Base-by-base conservation (phyloP, 2,329 filamentous ascomycete genomes). In the Chaetomium strumarium region DNA sequence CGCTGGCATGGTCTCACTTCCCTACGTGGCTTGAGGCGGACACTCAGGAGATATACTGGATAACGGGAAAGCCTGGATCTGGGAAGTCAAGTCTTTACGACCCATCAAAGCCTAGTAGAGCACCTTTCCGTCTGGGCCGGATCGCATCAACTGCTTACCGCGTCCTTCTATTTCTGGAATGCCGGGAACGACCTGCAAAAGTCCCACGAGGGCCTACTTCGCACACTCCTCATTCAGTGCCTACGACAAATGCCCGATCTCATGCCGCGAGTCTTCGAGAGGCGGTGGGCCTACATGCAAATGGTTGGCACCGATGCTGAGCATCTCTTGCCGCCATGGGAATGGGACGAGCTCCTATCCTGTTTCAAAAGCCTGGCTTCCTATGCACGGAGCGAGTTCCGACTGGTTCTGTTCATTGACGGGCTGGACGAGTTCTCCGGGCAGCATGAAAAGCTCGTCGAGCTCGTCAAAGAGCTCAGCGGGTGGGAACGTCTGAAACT, bases 111-210 rank as follows among this genome's bases (percentile, higher is more conserved):
- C 11, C 29, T 38, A 13, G 24, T 5, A 30, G 3, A 20, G 13
- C 33, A 34, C 13, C 45, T 53, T 2, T 16, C 33, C 7, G 31
- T 14, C 5, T 62, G 59, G 58, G 42, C 52, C 5, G 42, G 20
- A 9, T 11, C 36, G 6, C 14, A 30, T 10, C 40, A 40, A 5
- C 2, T 58, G 3, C 6, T 58, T 4, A 16, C 30, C 2, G 57
- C 50, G 3, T 49, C 31, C 13, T 56, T 51, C 42, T 60, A 55
- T 45, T 58, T 54, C 37, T 62, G 58, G 59, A 52, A 49, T 31
- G 41, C 57, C 13, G 57, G 58, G 12, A 51, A 16, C 13, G 38
- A 19, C 9, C 38, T 60, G 43, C 57, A 61, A 8, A 58, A 52
- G 41, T 61, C 60, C 13, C 57, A 57, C 12, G 45, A 54, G 46